Percentiles rank a stretch among this genome's conserved stretches.
phyloP scores from a whole-genome alignment of 2,329 filamentous ascomycete species.

The Pseudogymnoascus sp. region DNA sequence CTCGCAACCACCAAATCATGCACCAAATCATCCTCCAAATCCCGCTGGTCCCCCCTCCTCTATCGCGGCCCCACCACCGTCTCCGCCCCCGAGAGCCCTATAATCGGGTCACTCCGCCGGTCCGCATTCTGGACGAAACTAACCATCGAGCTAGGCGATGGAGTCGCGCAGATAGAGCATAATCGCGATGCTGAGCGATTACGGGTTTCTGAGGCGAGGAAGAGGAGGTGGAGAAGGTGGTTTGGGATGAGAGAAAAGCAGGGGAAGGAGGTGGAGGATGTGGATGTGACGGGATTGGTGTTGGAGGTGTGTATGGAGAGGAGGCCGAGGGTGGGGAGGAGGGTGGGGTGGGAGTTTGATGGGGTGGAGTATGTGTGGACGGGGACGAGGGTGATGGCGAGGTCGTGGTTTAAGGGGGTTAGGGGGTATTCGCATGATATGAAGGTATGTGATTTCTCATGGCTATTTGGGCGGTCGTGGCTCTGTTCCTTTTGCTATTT shows the following conservation, averaged over 20 bases:
- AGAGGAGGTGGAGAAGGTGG: neutral
- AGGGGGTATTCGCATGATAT: neutral
- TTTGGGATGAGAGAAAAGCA: neutral
- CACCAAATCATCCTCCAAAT: neutral
- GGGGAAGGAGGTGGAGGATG: neutral
- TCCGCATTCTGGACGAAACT: neutral
- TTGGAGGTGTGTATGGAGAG: neutral
- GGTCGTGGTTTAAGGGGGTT: constrained; percentile 19
- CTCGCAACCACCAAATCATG: neutral
- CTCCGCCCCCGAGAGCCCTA: neutral
- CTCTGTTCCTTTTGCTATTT: neutral
- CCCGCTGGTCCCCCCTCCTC: neutral
- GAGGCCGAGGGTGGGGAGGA: neutral
- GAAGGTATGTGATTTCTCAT: neutral
- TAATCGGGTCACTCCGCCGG: neutral
- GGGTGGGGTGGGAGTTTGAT: neutral
- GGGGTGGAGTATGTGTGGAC: neutral
- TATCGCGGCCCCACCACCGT: neutral
- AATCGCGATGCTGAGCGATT: neutral
- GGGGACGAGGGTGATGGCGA: constrained; percentile 21
- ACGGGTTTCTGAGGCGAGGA: neutral
- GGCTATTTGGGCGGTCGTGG: neutral
- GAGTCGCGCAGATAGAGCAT: neutral
- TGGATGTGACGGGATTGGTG: neutral
- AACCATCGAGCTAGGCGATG: neutral